Evolutionary conservation across 1,284 basidiomycete species (phyloP).

Genomic region (Marasmius sp.): DNA sequence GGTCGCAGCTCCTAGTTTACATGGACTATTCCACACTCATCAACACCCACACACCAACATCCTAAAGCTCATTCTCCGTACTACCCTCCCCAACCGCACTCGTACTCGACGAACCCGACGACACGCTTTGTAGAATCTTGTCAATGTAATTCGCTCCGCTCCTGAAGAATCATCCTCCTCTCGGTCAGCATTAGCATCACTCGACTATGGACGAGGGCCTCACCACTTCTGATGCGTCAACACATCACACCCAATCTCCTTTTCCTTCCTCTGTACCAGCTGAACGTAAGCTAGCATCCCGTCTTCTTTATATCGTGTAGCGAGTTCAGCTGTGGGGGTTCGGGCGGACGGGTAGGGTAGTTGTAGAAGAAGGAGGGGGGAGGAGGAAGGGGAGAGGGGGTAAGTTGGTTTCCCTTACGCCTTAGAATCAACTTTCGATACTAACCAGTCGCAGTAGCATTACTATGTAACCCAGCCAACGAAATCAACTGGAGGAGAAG

Average conservation of each 20-base stretch:
- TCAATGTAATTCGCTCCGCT: slow-evolving; percentile 89
- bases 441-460: slow-evolving; percentile 78
- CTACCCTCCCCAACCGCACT: too few relatives aligned
- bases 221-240: slow-evolving; percentile 91
- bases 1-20: too few relatives aligned
- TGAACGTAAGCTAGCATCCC: slow-evolving; percentile 92
- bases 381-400: too few relatives aligned
- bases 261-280: slow-evolving; percentile 86
- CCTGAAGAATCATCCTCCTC: slow-evolving; percentile 36
- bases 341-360: too few relatives aligned
- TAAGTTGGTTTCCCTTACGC: background rate
- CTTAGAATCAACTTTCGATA: too few relatives aligned
- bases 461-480: slow-evolving; percentile 85
- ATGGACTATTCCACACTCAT: too few relatives aligned
- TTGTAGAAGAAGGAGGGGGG: too few relatives aligned
- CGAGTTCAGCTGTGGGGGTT: slow-evolving; percentile 62
- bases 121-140: too few relatives aligned
- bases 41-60: too few relatives aligned
- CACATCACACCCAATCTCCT: slow-evolving; percentile 90
- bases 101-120: too few relatives aligned
- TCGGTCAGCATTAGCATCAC: background rate
- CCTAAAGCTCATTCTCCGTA: too few relatives aligned
- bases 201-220: slow-evolving; percentile 5
- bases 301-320: slow-evolving; percentile 74
- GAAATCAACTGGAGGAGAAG: slow-evolving; percentile 85